phyloP scores from a whole-genome alignment of 176 grass and related monocot species.

The Elaeis guineensis region DNA sequence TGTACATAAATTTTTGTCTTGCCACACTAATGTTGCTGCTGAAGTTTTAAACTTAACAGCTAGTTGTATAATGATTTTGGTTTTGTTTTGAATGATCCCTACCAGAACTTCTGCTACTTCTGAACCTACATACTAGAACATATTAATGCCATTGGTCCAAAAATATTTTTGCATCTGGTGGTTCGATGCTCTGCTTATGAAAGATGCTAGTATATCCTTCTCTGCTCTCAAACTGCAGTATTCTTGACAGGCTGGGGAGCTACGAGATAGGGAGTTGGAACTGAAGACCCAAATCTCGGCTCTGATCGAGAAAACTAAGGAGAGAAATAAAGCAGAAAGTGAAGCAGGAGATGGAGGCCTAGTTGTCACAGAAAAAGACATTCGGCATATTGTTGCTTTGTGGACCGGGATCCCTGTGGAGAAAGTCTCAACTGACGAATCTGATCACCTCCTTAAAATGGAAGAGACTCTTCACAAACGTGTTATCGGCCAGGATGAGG shows the following conservation, averaged over 20 bases:
- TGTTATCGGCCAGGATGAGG: slow-evolving; percentile 18
- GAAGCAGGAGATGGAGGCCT: slow-evolving; percentile 5
- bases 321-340: slow-evolving; percentile 1
- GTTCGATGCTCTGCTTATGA: no score
- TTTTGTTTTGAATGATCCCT: neutral
- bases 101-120: neutral
- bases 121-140: no score
- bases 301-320: slow-evolving; percentile 2
- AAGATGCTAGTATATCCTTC: no score
- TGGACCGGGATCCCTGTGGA: slow-evolving; percentile 14
- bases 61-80: neutral
- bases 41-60: neutral
- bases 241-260: slow-evolving; percentile 6
- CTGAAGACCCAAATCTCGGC: slow-evolving; percentile 10
- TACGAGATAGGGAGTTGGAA: slow-evolving; percentile 11
- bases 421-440: slow-evolving; percentile 15
- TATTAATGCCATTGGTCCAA: no score
- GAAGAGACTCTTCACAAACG: slow-evolving; percentile 12
- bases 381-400: slow-evolving; percentile 1
- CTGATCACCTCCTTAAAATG: slow-evolving; percentile 12
- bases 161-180: no score
- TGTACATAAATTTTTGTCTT: no score
- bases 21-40: no score
- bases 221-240: no score
- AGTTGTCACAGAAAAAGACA: slow-evolving; percentile 3